Conservation (phyloP, 75 land plant species). For the Gnetum montanum region DNA sequence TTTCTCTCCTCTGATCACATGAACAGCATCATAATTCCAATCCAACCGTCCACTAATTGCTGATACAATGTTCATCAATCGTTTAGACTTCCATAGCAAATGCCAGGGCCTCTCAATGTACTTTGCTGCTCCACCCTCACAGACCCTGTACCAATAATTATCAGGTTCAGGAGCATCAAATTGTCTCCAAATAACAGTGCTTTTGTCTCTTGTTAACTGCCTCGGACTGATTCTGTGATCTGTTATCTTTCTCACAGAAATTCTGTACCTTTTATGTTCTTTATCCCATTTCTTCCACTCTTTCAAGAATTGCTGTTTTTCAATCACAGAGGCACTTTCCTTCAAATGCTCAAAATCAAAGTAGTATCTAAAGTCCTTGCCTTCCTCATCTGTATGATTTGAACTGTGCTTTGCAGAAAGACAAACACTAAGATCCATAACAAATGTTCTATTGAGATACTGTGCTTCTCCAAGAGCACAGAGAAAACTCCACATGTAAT, state of each 20-base stretch:
- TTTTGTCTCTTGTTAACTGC: slow-evolving; percentile 64
- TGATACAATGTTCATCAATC: slow-evolving; percentile 79
- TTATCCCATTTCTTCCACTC: slow-evolving; percentile 62
- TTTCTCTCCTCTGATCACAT: slow-evolving; percentile 82
- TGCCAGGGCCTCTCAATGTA: slow-evolving; percentile 82
- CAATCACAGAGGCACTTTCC: slow-evolving; percentile 61
- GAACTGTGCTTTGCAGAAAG: slow-evolving; percentile 47
- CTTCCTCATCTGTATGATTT: slow-evolving; percentile 58
- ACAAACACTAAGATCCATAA: slow-evolving; percentile 80
- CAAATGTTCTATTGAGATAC: slow-evolving; percentile 81
- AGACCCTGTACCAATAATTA: slow-evolving; percentile 94
- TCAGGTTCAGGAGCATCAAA: slow-evolving; percentile 74
- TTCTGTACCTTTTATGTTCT: slow-evolving; percentile 16
- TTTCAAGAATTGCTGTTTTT: slow-evolving; percentile 46
- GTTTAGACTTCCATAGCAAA: slow-evolving; percentile 83
- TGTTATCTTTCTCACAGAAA: slow-evolving; percentile 32
- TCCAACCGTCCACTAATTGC: slow-evolving; percentile 77
- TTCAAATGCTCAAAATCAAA: slow-evolving; percentile 87
- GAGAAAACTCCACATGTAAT: slow-evolving; percentile 84
- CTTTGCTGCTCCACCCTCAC: slow-evolving; percentile 80
- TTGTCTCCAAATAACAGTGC: slow-evolving; percentile 67
- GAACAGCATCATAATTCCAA: slow-evolving; percentile 91
- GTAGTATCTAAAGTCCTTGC: slow-evolving; percentile 88
- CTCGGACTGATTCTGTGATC: slow-evolving; percentile 56
- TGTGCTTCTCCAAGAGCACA: slow-evolving; percentile 92